Base-by-base conservation (phyloP, 2,329 filamentous ascomycete species). In the Lojkania enalia region DNA sequence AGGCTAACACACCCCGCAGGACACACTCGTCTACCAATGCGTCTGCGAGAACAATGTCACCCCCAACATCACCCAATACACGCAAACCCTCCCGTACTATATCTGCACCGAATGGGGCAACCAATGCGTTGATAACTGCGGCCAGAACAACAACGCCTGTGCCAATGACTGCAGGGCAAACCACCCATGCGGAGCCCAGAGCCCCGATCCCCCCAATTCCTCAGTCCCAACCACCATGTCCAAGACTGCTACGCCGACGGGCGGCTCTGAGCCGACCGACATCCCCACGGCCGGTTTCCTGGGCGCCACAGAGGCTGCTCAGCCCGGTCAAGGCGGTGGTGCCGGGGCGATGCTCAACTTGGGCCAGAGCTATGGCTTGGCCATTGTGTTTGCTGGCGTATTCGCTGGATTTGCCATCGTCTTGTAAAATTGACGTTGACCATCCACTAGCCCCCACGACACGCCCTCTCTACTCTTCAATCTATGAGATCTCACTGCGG, bases 31-130 rank as follows among this genome's bases (percentile, higher is more conserved):
- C n/a, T 92, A 86, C 71, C 75, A 77, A 52, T 94, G 88, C 69
- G 75, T 89, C 57, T 94, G 88, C 74, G 77, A 78, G 51, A 78
- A 86, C 58, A 80, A 81, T 64, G 66, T 78, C 50, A 72, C 79
- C 40, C 88, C 88, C 55, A 90, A 91, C 71, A 72, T 88, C 37
- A 82, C 85, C 61, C 79, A 91, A 71, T 94, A 86, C 78, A 85
- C 84, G 15, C 78, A 89, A 57, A 91, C 88, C 1, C 76, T 94
- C 19, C 88, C 88, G 23, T 92, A 83, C 78, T 88, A 84, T 73
- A 78, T 84, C 58, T 94, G 88, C 79, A 78, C 77, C 35, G 78
- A 86, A 71, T 89, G 80, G 78, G 85, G 82, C 58, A 82, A 74
- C 66, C 81, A 89, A 70, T 90, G 86, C 66, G 83, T 86, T 11